Base-by-base conservation (phyloP, 2,329 filamentous ascomycete genomes). In the Aureobasidium sp. region DNA sequence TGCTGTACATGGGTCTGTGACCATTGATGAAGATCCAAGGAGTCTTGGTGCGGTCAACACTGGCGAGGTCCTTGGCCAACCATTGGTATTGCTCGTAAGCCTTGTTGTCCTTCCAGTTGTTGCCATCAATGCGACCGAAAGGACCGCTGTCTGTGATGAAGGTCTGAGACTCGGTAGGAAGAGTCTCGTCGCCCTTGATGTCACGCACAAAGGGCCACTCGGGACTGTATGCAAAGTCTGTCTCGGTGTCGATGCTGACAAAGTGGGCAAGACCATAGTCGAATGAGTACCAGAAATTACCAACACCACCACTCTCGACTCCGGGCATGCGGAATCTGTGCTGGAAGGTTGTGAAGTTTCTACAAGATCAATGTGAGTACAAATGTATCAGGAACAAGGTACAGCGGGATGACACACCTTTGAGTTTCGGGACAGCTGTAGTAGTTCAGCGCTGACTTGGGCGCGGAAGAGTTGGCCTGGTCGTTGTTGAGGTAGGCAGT, bases 241-340 rank as follows among this genome's bases (percentile, higher is more conserved):
- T 81, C 66, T 81, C 79, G 19, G 71, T 73, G 51, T 80, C 71
- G 29, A 81, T 68, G 19, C 74, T 69, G 63, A 81, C 69, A 61
- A 81, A 81, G 66, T 81, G 79, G 2, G 76, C 78, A n/a, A 80
- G 70, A 25, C 79, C 79, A 64, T 81, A 80, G 70, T 81, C 78
- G 64, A 80, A 81, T 1, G 76, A 79, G 69, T 81, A 81, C 79
- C 79, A 81, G 65, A 80, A 78, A 72, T 80, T 81, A 57, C 76
- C 72, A 10, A 79, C 76, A 35, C 79, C 79, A 4, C 75, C 75
- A 10, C 71, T 73, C 64, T 80, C 77, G 1, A 65, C 62, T 25
- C 79, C 79, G 1, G 78, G 77, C 76, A 80, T 80, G 57, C 74
- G 74, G 73, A 81, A 81, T 46, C 78, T 77, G 67, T 80, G 70